phyloP scores from a whole-genome alignment of 2,329 filamentous ascomycete genomes.

The Pseudogymnoascus sp. region DNA sequence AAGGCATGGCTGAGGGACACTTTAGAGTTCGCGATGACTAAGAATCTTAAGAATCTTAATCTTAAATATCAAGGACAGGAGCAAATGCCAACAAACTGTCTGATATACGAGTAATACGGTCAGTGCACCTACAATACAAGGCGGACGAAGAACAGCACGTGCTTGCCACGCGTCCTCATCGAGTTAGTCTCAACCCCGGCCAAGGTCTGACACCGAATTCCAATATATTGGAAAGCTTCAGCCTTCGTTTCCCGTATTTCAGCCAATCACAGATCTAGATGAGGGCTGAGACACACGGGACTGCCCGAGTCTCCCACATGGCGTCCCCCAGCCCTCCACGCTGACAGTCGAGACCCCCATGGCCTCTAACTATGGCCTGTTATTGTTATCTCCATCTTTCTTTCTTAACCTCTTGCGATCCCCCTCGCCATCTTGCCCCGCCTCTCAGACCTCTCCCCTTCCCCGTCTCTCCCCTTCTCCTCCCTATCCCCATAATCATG shows the following conservation, averaged over 20 bases:
- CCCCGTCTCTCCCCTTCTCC: not conserved
- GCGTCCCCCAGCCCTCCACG: not conserved
- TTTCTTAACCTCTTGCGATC: not conserved
- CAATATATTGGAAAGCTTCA: conserved; percentile 5
- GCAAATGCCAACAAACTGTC: not conserved
- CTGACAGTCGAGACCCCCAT: not conserved
- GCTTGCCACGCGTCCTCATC: not conserved
- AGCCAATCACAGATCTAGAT: not conserved
- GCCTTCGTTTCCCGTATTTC: not conserved
- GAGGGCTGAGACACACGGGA: not conserved
- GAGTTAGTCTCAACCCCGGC: not conserved
- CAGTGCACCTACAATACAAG: not conserved
- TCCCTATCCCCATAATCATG: not conserved
- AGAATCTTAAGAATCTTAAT: not conserved
- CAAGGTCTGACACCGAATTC: not conserved
- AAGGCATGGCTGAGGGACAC: not conserved
- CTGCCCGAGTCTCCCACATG: not conserved
- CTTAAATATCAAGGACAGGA: not conserved
- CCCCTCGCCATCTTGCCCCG: not conserved
- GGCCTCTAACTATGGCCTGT: not conserved
- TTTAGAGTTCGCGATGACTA: not conserved
- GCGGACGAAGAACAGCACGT: not conserved
- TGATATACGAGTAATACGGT: not conserved
- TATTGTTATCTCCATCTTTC: not conserved
- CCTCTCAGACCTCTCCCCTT: too few species aligned